Conservation (phyloP, 805 yeast species). For the Candida pseudofarinosa region DNA sequence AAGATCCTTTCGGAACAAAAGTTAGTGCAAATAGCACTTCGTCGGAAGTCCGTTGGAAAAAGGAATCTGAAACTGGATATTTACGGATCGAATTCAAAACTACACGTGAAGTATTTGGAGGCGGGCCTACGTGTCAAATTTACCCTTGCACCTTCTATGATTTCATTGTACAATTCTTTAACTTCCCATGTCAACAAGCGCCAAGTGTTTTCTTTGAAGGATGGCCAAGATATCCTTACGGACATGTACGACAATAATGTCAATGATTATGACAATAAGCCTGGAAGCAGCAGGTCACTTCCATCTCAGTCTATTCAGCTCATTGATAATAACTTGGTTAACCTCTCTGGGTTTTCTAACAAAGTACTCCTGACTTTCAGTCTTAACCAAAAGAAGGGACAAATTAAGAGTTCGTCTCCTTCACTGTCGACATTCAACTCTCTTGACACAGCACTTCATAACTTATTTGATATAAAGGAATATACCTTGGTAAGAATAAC, state of each 20-base stretch:
- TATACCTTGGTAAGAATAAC: slow-evolving; percentile 50
- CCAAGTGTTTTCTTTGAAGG: slow-evolving; percentile 10
- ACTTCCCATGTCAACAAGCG: slow-evolving; percentile 30
- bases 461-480: slow-evolving; percentile 37
- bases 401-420: not conserved
- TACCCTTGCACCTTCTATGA: slow-evolving; percentile 43
- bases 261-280: slow-evolving; percentile 5
- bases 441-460: slow-evolving; percentile 43
- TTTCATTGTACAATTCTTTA: slow-evolving; percentile 41
- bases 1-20: slow-evolving; percentile 2
- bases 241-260: not conserved
- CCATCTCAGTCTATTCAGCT: slow-evolving; percentile 28
- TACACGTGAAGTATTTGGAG: slow-evolving; percentile 43
- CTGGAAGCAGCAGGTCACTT: slow-evolving; percentile 5
- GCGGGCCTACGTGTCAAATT: slow-evolving; percentile 49
- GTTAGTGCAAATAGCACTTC: slow-evolving; percentile 6
- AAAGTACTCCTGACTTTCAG: slow-evolving; percentile 33
- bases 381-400: slow-evolving; percentile 6
- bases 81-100: slow-evolving; percentile 17
- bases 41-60: slow-evolving; percentile 5
- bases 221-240: slow-evolving; percentile 3
- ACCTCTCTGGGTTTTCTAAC: slow-evolving; percentile 31
- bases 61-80: not conserved
- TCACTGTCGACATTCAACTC: slow-evolving; percentile 32
- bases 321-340: slow-evolving; percentile 36